Conservation (phyloP, 2,329 filamentous ascomycete genomes). For the Paracamarosporium sp. region DNA sequence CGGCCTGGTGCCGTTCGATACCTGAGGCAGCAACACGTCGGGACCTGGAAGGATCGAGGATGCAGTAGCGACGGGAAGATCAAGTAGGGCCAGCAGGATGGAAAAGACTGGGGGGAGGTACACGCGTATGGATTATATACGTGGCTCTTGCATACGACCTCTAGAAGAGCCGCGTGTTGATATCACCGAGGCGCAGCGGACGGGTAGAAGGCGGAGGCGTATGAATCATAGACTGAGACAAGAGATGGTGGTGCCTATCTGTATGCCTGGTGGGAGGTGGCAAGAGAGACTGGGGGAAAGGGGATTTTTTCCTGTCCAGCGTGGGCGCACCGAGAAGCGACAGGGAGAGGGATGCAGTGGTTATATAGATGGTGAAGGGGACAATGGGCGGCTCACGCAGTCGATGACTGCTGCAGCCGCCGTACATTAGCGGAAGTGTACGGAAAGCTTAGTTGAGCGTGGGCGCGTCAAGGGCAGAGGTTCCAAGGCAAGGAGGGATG, state of each 20-base stretch:
- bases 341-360: conserved; percentile 29
- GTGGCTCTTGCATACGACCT: conserved; percentile 36
- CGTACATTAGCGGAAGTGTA: conserved; percentile 43
- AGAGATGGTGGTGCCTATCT: conserved; percentile 33
- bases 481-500: conserved; percentile 37
- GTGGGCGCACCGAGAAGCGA: conserved; percentile 20
- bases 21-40: conserved; percentile 26
- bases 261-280: conserved; percentile 35
- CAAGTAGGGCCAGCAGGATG: conserved; percentile 28
- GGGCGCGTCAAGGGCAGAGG: conserved; percentile 31
- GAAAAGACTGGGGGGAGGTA: conserved; percentile 10
- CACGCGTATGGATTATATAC: conserved; percentile 34
- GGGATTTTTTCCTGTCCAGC: conserved; percentile 17
- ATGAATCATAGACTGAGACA: conserved; percentile 39
- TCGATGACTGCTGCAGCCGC: conserved; percentile 28
- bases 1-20: conserved; percentile 41
- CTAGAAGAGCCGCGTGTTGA: conserved; percentile 31
- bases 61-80: conserved; percentile 20
- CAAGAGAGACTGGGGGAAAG: conserved; percentile 14
- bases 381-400: conserved; percentile 25
- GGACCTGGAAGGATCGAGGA: conserved; percentile 19
- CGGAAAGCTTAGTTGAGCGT: conserved; percentile 45
- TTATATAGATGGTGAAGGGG: conserved; percentile 36
- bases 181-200: conserved; percentile 40
- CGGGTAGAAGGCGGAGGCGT: conserved; percentile 18